A percentile compares a stretch with the other conserved stretches of the same genome.
These are phyloP conservation scores for Sisymbrium altissimum DNA, from an alignment of 345 rosid genomes.

Conservation along the genomic window DNA sequence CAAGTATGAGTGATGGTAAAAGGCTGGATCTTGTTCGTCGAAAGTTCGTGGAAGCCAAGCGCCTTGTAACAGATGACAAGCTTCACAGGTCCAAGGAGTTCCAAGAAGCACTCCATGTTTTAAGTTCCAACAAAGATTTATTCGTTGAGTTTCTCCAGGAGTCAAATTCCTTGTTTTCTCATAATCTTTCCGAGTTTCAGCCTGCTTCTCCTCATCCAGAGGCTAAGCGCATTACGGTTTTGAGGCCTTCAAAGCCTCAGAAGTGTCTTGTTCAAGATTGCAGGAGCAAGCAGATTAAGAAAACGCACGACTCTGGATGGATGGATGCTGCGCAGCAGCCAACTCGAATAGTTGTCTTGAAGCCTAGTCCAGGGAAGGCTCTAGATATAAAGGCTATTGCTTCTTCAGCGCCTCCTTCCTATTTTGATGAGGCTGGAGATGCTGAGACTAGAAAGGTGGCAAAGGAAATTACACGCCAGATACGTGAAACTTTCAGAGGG, in stretches of 20 bases:
- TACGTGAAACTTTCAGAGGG: conserved; percentile 50
- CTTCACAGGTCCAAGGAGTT: conserved; percentile 78
- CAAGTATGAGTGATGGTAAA: conserved; percentile 41
- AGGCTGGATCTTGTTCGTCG: conserved; percentile 78
- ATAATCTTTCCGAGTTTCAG: conserved; percentile 46
- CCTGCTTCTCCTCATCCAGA: conserved; percentile 51
- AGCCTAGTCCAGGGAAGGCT: conserved; percentile 70
- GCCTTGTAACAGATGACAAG: conserved; percentile 68
- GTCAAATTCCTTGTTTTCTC: conserved; percentile 64
- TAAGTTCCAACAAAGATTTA: conserved; percentile 71
- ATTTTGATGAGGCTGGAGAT: conserved; percentile 50
- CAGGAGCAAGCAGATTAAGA: conserved; percentile 43
- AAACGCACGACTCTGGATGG: conserved; percentile 37
- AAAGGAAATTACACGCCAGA: conserved; percentile 49
- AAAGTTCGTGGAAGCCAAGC: conserved; percentile 83
- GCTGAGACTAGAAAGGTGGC: conserved; percentile 66
- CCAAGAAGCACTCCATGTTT: conserved; percentile 74
- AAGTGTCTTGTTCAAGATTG: conserved; percentile 38
- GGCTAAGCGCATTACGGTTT: conserved; percentile 78
- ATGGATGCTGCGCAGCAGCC: conserved; percentile 50
- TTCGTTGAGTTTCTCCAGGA: conserved; percentile 73
- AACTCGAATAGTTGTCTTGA: conserved; percentile 84
- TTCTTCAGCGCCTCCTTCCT: conserved; percentile 37
- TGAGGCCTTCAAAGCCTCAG: conserved; percentile 70
- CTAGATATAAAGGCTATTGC: conserved; percentile 51